Evolutionary conservation across 2,329 filamentous ascomycete species (phyloP).

Genomic region (Ascochyta fabae): DNA sequence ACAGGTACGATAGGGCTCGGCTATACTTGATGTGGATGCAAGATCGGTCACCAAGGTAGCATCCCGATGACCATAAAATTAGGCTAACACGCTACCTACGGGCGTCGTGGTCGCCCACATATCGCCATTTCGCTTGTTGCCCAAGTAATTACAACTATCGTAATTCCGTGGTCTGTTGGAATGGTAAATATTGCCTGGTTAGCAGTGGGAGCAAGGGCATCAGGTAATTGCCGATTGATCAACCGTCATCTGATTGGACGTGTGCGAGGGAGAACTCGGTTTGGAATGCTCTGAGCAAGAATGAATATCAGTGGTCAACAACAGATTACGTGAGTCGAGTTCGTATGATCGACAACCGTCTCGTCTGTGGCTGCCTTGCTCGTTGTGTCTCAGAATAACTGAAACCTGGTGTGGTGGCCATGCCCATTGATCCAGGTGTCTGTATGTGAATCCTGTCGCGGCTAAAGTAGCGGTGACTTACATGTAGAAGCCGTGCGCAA

Average conservation of each 20-base stretch:
- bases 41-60: conserved; percentile 40
- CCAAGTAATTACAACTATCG: conserved; percentile 40
- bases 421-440: conserved; percentile 44
- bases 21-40: conserved; percentile 34
- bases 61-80: conserved; percentile 41
- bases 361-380: conserved; percentile 40
- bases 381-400: conserved; percentile 31
- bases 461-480: conserved; percentile 36
- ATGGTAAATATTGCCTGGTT: conserved; percentile 46
- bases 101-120: conserved; percentile 23
- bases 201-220: conserved; percentile 49
- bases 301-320: conserved; percentile 48
- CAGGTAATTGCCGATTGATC: conserved; percentile 39
- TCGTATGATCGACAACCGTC: conserved; percentile 42
- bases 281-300: conserved; percentile 46
- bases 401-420: conserved; percentile 45
- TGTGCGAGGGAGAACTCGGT: conserved; percentile 44
- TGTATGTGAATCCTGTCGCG: conserved; percentile 36
- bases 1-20: conserved; percentile 39
- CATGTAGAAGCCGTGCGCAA: conserved; percentile 40
- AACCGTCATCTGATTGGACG: conserved; percentile 45
- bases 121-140: conserved; percentile 40
- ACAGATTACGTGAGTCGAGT: conserved; percentile 39
- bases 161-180: conserved; percentile 35
- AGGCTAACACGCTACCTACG: conserved; percentile 43